A percentile compares a stretch with the other conserved stretches of the same genome.
Conservation (phyloP, 495 filamentous ascomycete genomes). For the Podospora bellae-mahoneyi region DNA sequence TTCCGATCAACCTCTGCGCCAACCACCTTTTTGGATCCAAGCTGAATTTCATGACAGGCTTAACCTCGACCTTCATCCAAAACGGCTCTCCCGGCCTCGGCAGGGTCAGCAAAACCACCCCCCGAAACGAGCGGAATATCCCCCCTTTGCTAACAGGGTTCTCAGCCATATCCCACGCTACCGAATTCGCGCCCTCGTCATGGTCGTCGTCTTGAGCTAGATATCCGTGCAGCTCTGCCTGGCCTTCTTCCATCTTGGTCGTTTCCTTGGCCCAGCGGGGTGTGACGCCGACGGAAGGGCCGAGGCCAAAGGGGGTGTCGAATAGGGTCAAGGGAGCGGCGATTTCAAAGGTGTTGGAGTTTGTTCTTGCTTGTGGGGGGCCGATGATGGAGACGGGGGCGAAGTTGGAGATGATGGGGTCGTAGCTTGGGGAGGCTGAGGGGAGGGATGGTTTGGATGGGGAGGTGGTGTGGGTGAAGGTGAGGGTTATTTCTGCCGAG, state of each 20-base stretch:
- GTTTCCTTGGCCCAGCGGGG: background rate
- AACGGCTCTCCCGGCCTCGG: background rate
- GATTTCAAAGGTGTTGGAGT: background rate
- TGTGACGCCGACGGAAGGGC: background rate
- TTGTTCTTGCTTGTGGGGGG: background rate
- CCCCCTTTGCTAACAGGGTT: background rate
- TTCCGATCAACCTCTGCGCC: background rate
- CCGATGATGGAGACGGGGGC: background rate
- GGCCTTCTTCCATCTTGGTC: background rate
- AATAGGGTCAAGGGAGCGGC: background rate
- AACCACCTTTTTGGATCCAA: background rate
- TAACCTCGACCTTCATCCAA: background rate
- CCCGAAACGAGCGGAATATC: background rate
- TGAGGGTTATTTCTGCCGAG: background rate
- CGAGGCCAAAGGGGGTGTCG: background rate
- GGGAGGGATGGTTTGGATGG: background rate
- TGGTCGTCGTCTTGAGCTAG: background rate
- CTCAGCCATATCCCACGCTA: background rate
- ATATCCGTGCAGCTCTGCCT: background rate
- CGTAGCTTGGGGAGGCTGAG: background rate
- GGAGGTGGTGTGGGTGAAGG: background rate
- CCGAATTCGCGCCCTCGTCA: background rate
- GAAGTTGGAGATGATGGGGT: background rate
- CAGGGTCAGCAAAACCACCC: background rate
- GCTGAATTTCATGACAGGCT: background rate